Evolutionary conservation across 352 stramenopile species (phyloP), one percentile per base, ranked within the genome.

Genomic region (Globisporangium splendens): DNA sequence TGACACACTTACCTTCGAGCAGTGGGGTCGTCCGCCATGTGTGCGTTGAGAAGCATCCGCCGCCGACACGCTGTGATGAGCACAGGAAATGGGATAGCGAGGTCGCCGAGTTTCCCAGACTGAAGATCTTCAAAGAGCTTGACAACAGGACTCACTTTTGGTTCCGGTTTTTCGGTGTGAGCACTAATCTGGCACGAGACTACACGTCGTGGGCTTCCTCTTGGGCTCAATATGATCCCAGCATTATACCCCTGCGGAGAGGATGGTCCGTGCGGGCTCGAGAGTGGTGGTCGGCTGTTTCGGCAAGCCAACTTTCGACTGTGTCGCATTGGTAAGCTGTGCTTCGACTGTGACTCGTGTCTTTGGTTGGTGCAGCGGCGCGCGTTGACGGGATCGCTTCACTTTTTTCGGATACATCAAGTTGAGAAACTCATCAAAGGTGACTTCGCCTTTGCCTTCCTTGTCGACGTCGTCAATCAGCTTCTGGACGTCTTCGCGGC

Each of bases 111-210:
- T 53, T 89, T 90, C 10, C 85, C 85, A 22, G 72, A 77, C 61
- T 91, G 81, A 43, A 94, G 62, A 62, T 93, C 75, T 43, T 86
- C 74, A 54, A 94, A 94, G 21, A 94, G 74, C 63, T 79, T 84
- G 8, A 86, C 75, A 10, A 92, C 78, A 0, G 85, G 74, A 56
- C 93, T 94, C 17, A 48, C 20, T 15, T 46, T 70, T 44, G 43
- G 4, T 8, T 21, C 24, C 15, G 13, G 0, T 12, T 17, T 59
- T 22, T 53, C 62, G 31, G 8, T 28, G 46, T 18, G 41, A 35
- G 28, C 28, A 42, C 7, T 60, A 31, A 7, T 54, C 61, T 39
- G 38, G 11, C 47, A 63, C 46, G 39, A 44, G 17, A n/a, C 39
- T 15, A 47, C 21, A 24, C 20, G 6, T 50, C 52, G 52, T 12